A percentile compares a stretch with the other conserved stretches of the same genome.
These are phyloP conservation scores for Extremus antarcticus DNA, from an alignment of 495 filamentous ascomycete species.

Conservation along the genomic window DNA sequence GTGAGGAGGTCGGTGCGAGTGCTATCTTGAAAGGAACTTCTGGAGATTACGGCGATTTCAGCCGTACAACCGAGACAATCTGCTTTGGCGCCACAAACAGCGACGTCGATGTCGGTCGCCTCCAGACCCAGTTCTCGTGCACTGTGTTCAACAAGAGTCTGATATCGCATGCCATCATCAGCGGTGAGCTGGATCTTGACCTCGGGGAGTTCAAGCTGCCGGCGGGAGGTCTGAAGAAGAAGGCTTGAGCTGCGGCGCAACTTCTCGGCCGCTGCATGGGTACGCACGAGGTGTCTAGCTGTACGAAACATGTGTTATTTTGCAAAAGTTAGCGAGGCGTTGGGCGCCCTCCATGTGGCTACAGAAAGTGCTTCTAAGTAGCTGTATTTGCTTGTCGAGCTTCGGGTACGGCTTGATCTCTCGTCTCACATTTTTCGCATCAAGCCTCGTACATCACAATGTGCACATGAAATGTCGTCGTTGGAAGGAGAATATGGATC, in stretches of 20 bases:
- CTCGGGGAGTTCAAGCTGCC: constrained; percentile 1
- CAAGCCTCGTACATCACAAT: no score
- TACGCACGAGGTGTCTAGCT: background rate
- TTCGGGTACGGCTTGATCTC: no score
- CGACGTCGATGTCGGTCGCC: constrained; percentile 6
- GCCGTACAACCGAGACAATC: background rate
- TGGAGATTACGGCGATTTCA: background rate
- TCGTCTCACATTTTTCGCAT: no score
- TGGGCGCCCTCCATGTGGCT: background rate
- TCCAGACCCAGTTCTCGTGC: constrained; percentile 1
- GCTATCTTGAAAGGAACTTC: constrained; percentile 4
- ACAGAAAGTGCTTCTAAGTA: background rate
- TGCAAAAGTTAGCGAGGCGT: background rate
- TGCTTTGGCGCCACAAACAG: constrained; percentile 1
- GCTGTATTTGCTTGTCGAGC: no score
- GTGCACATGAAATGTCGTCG: no score
- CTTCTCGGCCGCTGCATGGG: background rate
- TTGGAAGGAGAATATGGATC: no score
- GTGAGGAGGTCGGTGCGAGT: constrained; percentile 7
- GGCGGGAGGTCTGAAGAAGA: background rate
- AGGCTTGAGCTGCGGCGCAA: background rate
- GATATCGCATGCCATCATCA: constrained; percentile 8
- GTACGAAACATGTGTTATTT: background rate
- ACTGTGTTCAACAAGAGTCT: constrained; percentile 9
- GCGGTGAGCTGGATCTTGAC: constrained; percentile 9